Percentiles rank a stretch among this genome's conserved stretches.
These are phyloP conservation scores for Picochlorum sp. DNA, from an alignment of 139 green algal species.

Conservation along the genomic window DNA sequence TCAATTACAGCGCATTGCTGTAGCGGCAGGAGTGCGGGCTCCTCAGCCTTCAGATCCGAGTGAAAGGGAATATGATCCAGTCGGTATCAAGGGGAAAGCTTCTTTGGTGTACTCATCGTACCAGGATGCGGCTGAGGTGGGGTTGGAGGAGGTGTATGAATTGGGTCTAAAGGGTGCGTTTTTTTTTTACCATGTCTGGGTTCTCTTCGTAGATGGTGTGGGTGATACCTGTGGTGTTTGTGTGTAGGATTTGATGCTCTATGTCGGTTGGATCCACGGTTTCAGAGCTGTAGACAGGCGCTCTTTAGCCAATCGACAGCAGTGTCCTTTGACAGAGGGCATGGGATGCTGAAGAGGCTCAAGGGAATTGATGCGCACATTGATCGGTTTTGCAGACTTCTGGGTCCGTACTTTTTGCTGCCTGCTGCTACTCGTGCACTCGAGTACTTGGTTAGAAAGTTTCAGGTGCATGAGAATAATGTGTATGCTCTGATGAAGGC, in stretches of 20 bases:
- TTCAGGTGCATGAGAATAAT: constrained; percentile 74
- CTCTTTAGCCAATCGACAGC: constrained; percentile 52
- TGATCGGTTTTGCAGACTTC: constrained; percentile 52
- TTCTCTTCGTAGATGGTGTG: neutral
- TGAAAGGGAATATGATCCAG: neutral
- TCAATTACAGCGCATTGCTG: constrained; percentile 32
- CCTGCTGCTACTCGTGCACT: constrained; percentile 61
- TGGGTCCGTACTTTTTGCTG: constrained; percentile 67
- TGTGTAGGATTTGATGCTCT: constrained; percentile 71
- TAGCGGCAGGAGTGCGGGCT: constrained; percentile 5
- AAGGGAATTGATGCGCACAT: constrained; percentile 37
- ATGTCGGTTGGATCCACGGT: constrained; percentile 47
- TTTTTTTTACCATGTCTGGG: neutral
- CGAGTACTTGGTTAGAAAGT: constrained; percentile 80
- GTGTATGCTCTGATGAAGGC: constrained; percentile 59
- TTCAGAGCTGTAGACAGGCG: constrained; percentile 46
- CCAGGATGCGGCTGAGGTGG: constrained; percentile 52
- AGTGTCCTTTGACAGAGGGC: too few relatives aligned
- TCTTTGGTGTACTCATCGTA: constrained; percentile 45
- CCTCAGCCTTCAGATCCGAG: neutral
- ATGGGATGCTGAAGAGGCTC: constrained; percentile 12
- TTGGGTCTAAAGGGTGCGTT: constrained; percentile 35
- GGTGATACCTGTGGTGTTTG: neutral
- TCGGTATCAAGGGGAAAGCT: constrained; percentile 31
- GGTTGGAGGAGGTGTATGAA: constrained; percentile 40